A percentile compares a stretch with the other conserved stretches of the same genome.
Evolutionary conservation across 495 filamentous ascomycete species (phyloP).

Genomic region (Staphylotrichum tortipilum): DNA sequence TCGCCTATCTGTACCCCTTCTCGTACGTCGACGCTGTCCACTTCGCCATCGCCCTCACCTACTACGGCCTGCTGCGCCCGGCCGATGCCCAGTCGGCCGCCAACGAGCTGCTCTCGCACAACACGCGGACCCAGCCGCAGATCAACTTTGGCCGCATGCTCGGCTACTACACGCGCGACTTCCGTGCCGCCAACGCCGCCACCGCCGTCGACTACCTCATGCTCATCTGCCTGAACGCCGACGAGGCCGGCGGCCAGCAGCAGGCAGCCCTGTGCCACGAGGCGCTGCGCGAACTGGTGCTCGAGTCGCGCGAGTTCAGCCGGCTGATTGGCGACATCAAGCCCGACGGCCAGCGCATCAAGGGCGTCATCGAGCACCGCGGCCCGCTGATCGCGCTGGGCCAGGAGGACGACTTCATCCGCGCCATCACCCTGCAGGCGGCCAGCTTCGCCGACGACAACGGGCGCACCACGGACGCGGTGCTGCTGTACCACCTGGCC

Average conservation of each 20-base stretch:
- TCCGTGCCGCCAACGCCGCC: slow-evolving; percentile 77
- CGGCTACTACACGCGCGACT: slow-evolving; percentile 91
- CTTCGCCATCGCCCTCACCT: slow-evolving; percentile 81
- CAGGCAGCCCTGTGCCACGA: slow-evolving; percentile 84
- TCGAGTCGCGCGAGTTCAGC: slow-evolving; percentile 91
- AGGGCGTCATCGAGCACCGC: slow-evolving; percentile 83
- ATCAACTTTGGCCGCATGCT: slow-evolving; percentile 91
- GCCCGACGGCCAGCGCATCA: slow-evolving; percentile 69
- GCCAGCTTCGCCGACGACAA: slow-evolving; percentile 89
- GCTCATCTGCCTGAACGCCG: slow-evolving; percentile 85
- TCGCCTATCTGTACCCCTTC: slow-evolving; percentile 81
- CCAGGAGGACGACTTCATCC: slow-evolving; percentile 74
- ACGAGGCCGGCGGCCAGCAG: slow-evolving; percentile 65
- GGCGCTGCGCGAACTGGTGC: slow-evolving; percentile 85
- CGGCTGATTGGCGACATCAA: slow-evolving; percentile 86
- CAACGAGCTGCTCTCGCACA: slow-evolving; percentile 61
- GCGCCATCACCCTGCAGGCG: slow-evolving; percentile 78
- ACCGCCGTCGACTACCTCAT: slow-evolving; percentile 90
- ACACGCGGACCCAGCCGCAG: slow-evolving; percentile 70
- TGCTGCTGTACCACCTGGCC: slow-evolving; percentile 87
- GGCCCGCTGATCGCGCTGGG: slow-evolving; percentile 70
- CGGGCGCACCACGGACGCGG: slow-evolving; percentile 83
- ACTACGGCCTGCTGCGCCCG: slow-evolving; percentile 84
- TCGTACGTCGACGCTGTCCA: slow-evolving; percentile 88
- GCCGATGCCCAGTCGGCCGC: slow-evolving; percentile 60